These are phyloP conservation scores for Thalassiosira mediterranea DNA, from an alignment of 352 stramenopile genomes.

Conservation along the genomic window DNA sequence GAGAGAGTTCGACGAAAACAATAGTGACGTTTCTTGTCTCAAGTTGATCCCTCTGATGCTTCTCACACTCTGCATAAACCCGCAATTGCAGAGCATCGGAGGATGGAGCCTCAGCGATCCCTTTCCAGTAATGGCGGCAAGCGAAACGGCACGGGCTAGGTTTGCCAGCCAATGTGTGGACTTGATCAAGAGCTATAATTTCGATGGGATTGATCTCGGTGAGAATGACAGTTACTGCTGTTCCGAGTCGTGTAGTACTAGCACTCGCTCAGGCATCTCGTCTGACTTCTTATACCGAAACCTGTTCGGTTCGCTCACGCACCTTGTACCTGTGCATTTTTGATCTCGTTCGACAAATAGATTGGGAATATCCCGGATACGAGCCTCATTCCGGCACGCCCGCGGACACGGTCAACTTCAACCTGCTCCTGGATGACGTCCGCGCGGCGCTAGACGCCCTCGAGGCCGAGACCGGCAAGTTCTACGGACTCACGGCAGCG, in stretches of 20 bases:
- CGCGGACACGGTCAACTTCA: conserved; percentile 36
- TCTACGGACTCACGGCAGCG: conserved; percentile 27
- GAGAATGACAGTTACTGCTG: conserved; percentile 11
- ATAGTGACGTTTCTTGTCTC: not conserved
- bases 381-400: conserved; percentile 15
- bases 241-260: not conserved
- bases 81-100: conserved; percentile 40
- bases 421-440: conserved; percentile 27
- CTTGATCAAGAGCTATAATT: conserved; percentile 42
- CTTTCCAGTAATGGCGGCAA: conserved; percentile 37
- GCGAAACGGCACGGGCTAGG: not conserved
- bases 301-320: conserved; percentile 2
- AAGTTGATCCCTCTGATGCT: too few species aligned
- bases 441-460: conserved; percentile 24
- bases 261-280: not conserved
- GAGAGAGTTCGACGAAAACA: not conserved
- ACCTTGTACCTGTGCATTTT: too few species aligned
- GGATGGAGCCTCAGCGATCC: conserved; percentile 45
- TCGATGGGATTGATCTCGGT: conserved; percentile 51
- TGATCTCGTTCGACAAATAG: too few species aligned
- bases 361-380: conserved; percentile 48
- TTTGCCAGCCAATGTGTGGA: conserved; percentile 45
- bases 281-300: not conserved
- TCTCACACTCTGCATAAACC: too few species aligned
- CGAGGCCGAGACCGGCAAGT: conserved; percentile 6